Percentiles rank a stretch among this genome's conserved stretches.
phyloP scores from a whole-genome alignment of 176 grass and related monocot genomes.

The Raddia guianensis region DNA sequence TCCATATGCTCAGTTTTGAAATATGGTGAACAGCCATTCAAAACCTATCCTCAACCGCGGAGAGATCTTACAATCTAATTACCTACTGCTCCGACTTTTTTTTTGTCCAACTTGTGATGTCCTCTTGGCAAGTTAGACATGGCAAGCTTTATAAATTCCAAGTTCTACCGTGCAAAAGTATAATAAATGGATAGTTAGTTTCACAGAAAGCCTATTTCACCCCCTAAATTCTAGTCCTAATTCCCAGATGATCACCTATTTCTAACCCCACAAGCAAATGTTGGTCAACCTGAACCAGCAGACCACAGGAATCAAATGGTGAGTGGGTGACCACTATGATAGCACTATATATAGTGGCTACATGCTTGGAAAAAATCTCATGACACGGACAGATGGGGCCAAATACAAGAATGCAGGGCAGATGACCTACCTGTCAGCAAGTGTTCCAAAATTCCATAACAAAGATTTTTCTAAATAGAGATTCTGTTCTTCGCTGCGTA shows the following conservation, averaged over 20 bases:
- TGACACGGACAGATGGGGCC: neutral
- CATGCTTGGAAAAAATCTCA: neutral
- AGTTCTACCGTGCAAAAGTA: slow-evolving; percentile 34
- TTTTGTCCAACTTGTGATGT: slow-evolving; percentile 28
- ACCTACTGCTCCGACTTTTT: slow-evolving; percentile 6
- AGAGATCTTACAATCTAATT: slow-evolving; percentile 17
- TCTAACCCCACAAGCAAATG: slow-evolving; percentile 36
- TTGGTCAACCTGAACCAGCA: slow-evolving; percentile 30
- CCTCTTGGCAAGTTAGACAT: slow-evolving; percentile 38
- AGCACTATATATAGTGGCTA: neutral
- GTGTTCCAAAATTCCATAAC: neutral
- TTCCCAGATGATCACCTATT: slow-evolving; percentile 30
- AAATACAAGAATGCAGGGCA: neutral
- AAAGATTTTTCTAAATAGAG: neutral
- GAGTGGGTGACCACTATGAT: slow-evolving; percentile 27
- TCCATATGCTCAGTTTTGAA: slow-evolving; percentile 15
- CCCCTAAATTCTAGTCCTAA: slow-evolving; percentile 31
- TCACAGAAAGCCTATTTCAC: neutral
- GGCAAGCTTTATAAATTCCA: slow-evolving; percentile 38
- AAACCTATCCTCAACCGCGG: neutral
- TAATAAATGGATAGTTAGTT: slow-evolving; percentile 34
- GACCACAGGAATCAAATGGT: slow-evolving; percentile 31
- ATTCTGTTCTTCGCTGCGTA: neutral
- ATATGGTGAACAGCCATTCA: neutral
- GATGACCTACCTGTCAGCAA: slow-evolving; percentile 5